phyloP scores from a whole-genome alignment of 2,329 filamentous ascomycete species.

The Fusarium sambucinum region DNA sequence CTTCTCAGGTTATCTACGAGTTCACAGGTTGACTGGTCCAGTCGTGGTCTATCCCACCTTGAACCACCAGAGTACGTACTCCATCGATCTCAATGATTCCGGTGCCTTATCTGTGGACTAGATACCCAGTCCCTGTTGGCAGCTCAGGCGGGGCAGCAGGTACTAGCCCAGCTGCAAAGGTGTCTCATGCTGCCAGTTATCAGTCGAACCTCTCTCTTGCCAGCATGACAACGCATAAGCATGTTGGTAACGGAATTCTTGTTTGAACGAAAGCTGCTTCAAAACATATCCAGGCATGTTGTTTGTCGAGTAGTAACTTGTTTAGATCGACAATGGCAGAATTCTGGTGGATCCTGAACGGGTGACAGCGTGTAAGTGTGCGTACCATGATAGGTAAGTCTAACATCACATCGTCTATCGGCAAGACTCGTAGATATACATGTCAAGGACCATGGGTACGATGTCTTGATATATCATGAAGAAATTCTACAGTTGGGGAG shows the following conservation, averaged over 20 bases:
- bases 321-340: background rate
- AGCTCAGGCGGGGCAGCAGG: background rate
- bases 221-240: background rate
- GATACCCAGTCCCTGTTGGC: background rate
- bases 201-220: background rate
- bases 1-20: background rate
- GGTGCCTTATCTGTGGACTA: background rate
- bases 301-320: background rate
- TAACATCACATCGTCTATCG: background rate
- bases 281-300: background rate
- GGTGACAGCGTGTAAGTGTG: background rate
- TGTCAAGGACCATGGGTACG: background rate
- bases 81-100: slow-evolving; percentile 2
- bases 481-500: background rate
- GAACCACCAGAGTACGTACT: slow-evolving; percentile 15
- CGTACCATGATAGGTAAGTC: background rate
- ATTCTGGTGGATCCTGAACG: background rate
- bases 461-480: background rate
- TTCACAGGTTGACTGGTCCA: slow-evolving; percentile 10
- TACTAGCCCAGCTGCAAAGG: background rate
- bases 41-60: slow-evolving; percentile 32
- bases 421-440: background rate
- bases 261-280: too few relatives aligned
- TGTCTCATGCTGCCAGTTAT: background rate
- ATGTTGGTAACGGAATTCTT: background rate